These are phyloP conservation scores for Candida hungchunana DNA, from an alignment of 805 yeast species.

Conservation along the genomic window DNA sequence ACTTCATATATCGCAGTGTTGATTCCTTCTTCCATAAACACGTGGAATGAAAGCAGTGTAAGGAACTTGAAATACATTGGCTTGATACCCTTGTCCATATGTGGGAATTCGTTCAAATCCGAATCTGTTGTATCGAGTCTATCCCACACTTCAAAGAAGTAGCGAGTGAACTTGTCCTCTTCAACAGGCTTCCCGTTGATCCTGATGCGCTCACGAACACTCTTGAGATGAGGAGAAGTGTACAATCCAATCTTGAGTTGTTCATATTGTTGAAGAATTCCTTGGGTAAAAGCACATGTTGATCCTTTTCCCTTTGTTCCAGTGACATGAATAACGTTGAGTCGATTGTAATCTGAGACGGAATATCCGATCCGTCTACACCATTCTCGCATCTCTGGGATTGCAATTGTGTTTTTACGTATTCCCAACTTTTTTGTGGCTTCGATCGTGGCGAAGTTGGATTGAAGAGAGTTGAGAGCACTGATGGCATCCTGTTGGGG, in stretches of 20 bases:
- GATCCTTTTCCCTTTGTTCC: constrained; percentile 99
- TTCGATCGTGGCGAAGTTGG: constrained; percentile 87
- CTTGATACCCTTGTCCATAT: constrained; percentile 65
- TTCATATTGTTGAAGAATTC: constrained; percentile 72
- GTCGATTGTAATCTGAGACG: constrained; percentile 61
- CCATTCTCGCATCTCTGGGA: constrained; percentile 87
- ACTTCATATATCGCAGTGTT: constrained; percentile 95
- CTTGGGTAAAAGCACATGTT: constrained; percentile 89
- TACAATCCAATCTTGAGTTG: constrained; percentile 74
- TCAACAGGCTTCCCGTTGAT: constrained; percentile 83
- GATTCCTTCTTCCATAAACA: constrained; percentile 83
- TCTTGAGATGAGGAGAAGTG: constrained; percentile 92
- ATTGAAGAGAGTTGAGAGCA: constrained; percentile 81
- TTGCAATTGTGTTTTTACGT: constrained; percentile 58
- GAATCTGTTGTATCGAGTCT: constrained; percentile 56
- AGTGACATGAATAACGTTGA: constrained; percentile 86
- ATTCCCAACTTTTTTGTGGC: constrained; percentile 67
- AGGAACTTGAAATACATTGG: constrained; percentile 93
- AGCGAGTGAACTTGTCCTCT: constrained; percentile 76
- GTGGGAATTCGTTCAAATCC: constrained; percentile 58
- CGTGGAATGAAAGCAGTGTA: constrained; percentile 87
- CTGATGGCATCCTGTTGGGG: constrained; percentile 62
- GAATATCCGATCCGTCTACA: constrained; percentile 62
- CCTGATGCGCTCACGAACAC: constrained; percentile 87
- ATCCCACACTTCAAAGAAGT: constrained; percentile 95